Conservation (phyloP, 345 rosid species). For the Acer saccharum region DNA sequence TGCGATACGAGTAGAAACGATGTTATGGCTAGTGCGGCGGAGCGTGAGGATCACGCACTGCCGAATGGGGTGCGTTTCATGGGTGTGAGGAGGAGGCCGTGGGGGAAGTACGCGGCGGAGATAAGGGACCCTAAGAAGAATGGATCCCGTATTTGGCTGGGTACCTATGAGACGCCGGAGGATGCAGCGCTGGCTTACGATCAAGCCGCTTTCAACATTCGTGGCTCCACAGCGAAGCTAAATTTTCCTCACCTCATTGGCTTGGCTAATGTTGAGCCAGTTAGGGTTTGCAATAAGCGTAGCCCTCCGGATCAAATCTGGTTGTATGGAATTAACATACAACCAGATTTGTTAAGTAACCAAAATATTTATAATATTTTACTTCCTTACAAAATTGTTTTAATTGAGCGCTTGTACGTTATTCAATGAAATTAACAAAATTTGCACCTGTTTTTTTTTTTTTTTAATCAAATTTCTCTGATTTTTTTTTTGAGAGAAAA, state of each 20-base stretch:
- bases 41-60: not conserved
- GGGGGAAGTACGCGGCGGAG: constrained; percentile 76
- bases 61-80: constrained; percentile 12
- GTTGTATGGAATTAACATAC: not conserved
- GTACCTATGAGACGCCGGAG: constrained; percentile 22
- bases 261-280: constrained; percentile 35
- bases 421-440: too few species aligned
- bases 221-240: constrained; percentile 56
- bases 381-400: too few species aligned
- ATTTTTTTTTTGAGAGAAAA: too few species aligned
- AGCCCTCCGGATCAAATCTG: constrained; percentile 25
- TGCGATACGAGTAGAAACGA: not conserved
- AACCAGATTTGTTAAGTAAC: too few species aligned
- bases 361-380: too few species aligned
- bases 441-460: too few species aligned
- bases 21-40: not conserved
- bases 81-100: constrained; percentile 51
- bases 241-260: constrained; percentile 64
- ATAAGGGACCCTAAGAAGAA: constrained; percentile 42
- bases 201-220: constrained; percentile 54
- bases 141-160: constrained; percentile 22
- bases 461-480: too few species aligned
- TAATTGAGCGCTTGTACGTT: too few species aligned
- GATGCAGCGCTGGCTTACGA: constrained; percentile 56
- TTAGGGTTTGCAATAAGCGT: constrained; percentile 51